Evolutionary conservation across 768 basidiomycete species (phyloP), one percentile per base, ranked within the genome.

Genomic region (Panaeolus papilionaceus): DNA sequence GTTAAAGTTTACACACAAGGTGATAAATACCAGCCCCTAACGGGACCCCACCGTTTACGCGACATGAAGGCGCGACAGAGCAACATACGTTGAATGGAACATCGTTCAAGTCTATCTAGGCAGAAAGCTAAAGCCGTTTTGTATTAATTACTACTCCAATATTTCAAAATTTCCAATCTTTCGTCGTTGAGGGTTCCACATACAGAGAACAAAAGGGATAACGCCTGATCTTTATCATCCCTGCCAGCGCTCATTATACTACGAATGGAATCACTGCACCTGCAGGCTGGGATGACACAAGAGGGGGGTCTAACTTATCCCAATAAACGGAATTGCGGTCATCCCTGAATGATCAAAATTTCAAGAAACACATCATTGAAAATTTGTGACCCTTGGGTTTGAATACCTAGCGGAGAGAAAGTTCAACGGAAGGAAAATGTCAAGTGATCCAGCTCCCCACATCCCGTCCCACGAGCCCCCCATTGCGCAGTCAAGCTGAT

Each of bases 221-320:
- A 33, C 26, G 16, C 47, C 4, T 33, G 54, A 58, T 58, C 28
- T 4, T 16, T 37, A 33, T 58, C 54, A 58, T 33, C 54, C 54
- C 54, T 58, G 54, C 37, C 54, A 58, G 14, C 28, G 54, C 28
- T 23, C 54, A 58, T 58, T 58, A 58, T 58, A 58, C 54, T 16
- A 33, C 16, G 54, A 58, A 58, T 58, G 28, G 54, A 14, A 58
- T 58, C 26, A 28, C 4, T 37, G 54, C 28, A 58, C 54, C 54
- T 28, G 3, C 28, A 37, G 9, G 12, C 28, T 33, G 54, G 54
- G 6, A 37, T 9, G 1, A 10, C 47, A 49, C 20, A 9, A 26
- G 8, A 23, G 6, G 54, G 54, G 54, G 54, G 54, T 58, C 54
- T 51, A 10, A 47, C 20, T 33, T n/a, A 20, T n/a, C 3, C 2